Conservation (phyloP, 768 basidiomycete species). For the Tricholomella constricta region DNA sequence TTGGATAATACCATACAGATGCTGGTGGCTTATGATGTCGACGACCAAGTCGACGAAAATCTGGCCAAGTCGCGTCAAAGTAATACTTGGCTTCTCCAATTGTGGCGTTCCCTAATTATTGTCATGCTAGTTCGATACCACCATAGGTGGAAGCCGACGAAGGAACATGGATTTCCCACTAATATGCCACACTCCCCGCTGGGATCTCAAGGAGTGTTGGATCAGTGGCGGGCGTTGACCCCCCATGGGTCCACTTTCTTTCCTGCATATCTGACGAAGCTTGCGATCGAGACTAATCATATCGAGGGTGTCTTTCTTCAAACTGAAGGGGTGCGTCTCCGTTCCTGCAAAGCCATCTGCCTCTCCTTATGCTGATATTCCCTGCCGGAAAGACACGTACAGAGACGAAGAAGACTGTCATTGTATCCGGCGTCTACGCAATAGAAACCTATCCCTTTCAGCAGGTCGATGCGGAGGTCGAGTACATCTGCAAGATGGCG, state of each 20-base stretch:
- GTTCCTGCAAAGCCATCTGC: neutral
- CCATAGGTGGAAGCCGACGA: slow-evolving; percentile 13
- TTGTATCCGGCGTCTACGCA: slow-evolving; percentile 23
- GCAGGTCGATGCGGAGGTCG: slow-evolving; percentile 30
- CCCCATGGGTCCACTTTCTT: slow-evolving; percentile 14
- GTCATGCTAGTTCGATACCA: neutral
- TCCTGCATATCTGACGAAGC: slow-evolving; percentile 20
- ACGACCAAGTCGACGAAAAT: slow-evolving; percentile 12
- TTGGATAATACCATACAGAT: slow-evolving; percentile 13
- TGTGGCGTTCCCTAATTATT: neutral
- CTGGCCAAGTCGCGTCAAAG: slow-evolving; percentile 14
- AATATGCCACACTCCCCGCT: slow-evolving; percentile 16
- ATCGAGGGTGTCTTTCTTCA: slow-evolving; percentile 26
- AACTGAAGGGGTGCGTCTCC: slow-evolving; percentile 16
- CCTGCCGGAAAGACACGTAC: slow-evolving; percentile 28
- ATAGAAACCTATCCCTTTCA: slow-evolving; percentile 31
- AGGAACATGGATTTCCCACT: slow-evolving; percentile 17
- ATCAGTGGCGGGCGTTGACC: slow-evolving; percentile 21
- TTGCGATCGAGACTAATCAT: slow-evolving; percentile 32
- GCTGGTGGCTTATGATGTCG: slow-evolving; percentile 7
- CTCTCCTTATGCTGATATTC: slow-evolving; percentile 2
- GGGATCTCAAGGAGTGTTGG: slow-evolving; percentile 18
- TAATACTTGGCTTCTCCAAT: slow-evolving; percentile 4
- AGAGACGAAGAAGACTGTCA: slow-evolving; percentile 27
- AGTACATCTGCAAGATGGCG: slow-evolving; percentile 30